Conservation (phyloP, 2,329 filamentous ascomycete species). For the Sclerotinia nivalis region DNA sequence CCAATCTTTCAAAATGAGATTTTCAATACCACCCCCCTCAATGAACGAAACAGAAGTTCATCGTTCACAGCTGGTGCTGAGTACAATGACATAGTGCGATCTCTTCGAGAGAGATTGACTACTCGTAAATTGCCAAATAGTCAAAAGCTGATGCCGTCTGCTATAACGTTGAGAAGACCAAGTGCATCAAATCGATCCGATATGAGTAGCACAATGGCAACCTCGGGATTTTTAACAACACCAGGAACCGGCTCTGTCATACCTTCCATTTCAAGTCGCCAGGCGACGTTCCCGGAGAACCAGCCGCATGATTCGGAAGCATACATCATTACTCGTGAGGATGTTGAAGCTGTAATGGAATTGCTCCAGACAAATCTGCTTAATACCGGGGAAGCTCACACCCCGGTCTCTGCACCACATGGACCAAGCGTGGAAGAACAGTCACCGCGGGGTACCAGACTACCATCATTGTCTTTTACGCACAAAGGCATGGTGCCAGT, state of each 20-base stretch:
- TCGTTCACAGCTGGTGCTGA: constrained; percentile 26
- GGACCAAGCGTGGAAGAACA: not conserved
- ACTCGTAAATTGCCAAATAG: constrained; percentile 25
- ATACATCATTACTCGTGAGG: constrained; percentile 35
- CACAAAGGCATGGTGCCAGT: constrained; percentile 19
- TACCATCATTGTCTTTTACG: constrained; percentile 22
- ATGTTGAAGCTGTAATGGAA: constrained; percentile 34
- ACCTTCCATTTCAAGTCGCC: not conserved
- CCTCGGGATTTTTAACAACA: constrained; percentile 5
- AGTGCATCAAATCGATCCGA: constrained; percentile 23
- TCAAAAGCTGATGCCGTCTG: constrained; percentile 27
- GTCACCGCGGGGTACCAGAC: constrained; percentile 8
- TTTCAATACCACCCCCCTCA: constrained; percentile 17
- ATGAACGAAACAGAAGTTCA: constrained; percentile 25
- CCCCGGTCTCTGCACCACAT: not conserved
- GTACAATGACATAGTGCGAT: constrained; percentile 31
- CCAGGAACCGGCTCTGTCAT: not conserved
- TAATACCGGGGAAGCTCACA: not conserved
- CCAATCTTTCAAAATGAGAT: constrained; percentile 1
- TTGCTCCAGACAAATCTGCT: constrained; percentile 20
- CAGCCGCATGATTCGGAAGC: constrained; percentile 22
- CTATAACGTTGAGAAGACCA: constrained; percentile 35
- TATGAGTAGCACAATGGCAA: not conserved
- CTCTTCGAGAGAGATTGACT: constrained; percentile 33
- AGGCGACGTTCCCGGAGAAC: not conserved